These are phyloP conservation scores for Acanthamoeba pearcei DNA, from an alignment of 208 protist species.

Conservation along the genomic window DNA sequence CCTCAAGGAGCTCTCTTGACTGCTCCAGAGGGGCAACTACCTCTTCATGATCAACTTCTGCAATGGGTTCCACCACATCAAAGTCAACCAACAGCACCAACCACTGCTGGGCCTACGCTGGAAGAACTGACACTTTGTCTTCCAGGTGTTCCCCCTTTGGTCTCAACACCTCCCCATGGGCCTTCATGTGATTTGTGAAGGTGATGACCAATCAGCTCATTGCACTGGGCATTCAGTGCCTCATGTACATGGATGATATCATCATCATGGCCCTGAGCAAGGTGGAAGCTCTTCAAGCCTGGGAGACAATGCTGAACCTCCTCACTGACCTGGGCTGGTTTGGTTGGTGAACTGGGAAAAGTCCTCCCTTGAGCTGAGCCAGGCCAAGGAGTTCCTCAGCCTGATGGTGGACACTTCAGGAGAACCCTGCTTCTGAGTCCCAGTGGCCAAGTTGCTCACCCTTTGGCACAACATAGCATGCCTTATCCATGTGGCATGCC, in stretches of 20 bases:
- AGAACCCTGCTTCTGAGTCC: neutral
- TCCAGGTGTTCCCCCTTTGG: neutral
- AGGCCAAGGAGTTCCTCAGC: neutral
- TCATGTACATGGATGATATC: neutral
- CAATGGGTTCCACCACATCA: neutral
- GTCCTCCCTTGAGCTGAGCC: neutral
- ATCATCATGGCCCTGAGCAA: neutral
- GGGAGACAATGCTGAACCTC: neutral
- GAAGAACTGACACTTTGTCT: neutral
- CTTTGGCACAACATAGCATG: neutral
- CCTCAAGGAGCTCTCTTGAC: neutral
- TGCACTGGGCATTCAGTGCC: neutral
- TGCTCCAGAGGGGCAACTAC: neutral
- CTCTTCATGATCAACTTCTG: neutral
- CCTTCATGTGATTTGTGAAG: neutral
- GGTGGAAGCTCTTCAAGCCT: neutral
- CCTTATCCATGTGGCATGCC: neutral
- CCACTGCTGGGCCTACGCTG: neutral
- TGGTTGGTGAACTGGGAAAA: neutral
- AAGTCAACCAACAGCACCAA: neutral
- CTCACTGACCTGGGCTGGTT: neutral
- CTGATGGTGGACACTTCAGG: neutral
- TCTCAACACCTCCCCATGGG: neutral
- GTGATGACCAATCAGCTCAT: neutral
- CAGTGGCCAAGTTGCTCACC: neutral